phyloP scores from a whole-genome alignment of 257 asterid genomes.

The Solanum ossicruentum region DNA sequence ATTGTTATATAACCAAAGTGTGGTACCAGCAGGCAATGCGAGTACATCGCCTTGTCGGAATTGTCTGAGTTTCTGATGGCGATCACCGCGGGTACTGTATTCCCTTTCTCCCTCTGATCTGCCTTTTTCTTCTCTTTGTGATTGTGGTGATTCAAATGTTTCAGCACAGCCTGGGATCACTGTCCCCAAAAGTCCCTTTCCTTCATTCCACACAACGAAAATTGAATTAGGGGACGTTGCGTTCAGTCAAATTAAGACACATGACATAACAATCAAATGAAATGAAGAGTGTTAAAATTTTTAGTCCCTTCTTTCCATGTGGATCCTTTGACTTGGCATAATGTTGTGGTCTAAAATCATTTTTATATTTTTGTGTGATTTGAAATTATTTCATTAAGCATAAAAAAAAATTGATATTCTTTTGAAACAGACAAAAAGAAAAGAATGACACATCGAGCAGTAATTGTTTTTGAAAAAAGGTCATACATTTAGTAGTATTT shows the following conservation, averaged over 20 bases:
- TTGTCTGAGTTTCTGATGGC: constrained; percentile 43
- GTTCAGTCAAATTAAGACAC: background rate
- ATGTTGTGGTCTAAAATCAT: too few species aligned
- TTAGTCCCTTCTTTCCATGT: too few species aligned
- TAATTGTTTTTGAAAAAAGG: too few species aligned
- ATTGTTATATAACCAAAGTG: constrained; percentile 42
- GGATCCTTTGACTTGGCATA: too few species aligned
- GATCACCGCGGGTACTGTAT: constrained; percentile 10
- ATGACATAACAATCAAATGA: background rate
- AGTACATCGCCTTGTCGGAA: constrained; percentile 40
- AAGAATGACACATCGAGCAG: too few species aligned
- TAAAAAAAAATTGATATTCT: too few species aligned
- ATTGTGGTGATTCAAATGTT: constrained; percentile 24
- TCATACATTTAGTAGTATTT: too few species aligned
- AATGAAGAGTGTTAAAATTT: too few species aligned
- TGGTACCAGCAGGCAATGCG: constrained; percentile 34
- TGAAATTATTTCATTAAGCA: too few species aligned
- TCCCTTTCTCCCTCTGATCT: background rate
- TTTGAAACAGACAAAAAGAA: too few species aligned
- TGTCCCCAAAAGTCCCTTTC: constrained; percentile 32
- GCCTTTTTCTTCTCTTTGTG: background rate
- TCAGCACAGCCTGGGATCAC: constrained; percentile 55
- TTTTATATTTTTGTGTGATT: too few species aligned
- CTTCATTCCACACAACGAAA: background rate
- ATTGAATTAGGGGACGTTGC: background rate